phyloP scores from a whole-genome alignment of 192 early-diverging fungal species.

The Coemansia sp. region DNA sequence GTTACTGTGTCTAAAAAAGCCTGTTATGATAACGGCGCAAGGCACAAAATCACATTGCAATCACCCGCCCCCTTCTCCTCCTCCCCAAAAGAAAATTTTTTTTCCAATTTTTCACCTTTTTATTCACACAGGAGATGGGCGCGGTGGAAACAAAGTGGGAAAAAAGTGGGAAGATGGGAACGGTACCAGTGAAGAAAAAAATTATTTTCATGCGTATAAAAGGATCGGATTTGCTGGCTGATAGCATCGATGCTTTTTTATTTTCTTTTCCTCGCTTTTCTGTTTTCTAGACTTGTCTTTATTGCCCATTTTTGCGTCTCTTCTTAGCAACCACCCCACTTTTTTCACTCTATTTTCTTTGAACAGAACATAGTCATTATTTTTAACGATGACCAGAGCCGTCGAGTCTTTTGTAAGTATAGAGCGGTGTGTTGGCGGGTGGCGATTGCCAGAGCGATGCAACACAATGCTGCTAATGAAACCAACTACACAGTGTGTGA shows the following conservation, averaged over 20 bases:
- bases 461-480: too few species aligned
- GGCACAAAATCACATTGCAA: background rate
- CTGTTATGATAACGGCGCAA: background rate
- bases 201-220: background rate
- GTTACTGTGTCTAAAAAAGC: background rate
- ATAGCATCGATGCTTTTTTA: background rate
- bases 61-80: background rate
- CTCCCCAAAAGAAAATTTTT: slow-evolving; percentile 14
- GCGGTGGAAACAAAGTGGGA: background rate
- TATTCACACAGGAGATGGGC: background rate
- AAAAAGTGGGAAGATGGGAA: background rate
- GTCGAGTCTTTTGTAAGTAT: slow-evolving; percentile 50
- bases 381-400: slow-evolving; percentile 32
- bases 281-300: background rate
- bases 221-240: background rate
- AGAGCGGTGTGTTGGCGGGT: background rate
- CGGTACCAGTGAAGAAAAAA: background rate
- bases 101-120: slow-evolving; percentile 1
- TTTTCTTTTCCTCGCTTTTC: background rate
- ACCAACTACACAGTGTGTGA: background rate
- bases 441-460: too few species aligned
- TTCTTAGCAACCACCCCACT: background rate
- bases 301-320: background rate
- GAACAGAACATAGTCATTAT: background rate
- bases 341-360: background rate